These are phyloP conservation scores for Straminergon stramineum DNA, from an alignment of 225 moss, liverwort and hornwort genomes.

Conservation along the genomic window DNA sequence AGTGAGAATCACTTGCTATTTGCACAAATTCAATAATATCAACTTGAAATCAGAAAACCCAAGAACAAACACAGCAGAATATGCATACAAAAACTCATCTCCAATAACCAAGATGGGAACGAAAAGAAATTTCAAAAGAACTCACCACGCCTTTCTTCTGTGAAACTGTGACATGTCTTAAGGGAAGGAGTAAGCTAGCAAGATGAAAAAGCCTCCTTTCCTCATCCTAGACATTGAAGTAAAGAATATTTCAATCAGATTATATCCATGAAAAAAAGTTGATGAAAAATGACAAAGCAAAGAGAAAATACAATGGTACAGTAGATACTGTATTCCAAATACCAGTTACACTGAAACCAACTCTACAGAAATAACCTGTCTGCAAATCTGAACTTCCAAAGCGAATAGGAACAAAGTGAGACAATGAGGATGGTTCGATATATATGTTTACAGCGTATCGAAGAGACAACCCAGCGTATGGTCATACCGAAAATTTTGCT, in stretches of 20 bases:
- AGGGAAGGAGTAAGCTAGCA: conserved; percentile 26
- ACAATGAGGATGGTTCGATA: not conserved
- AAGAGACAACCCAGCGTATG: not conserved
- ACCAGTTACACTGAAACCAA: not conserved
- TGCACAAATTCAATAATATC: not conserved
- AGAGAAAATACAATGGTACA: not conserved
- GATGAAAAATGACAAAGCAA: not conserved
- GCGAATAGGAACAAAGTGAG: not conserved
- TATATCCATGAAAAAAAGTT: not conserved
- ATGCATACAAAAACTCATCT: not conserved
- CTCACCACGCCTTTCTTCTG: conserved; percentile 35
- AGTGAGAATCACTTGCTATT: not conserved
- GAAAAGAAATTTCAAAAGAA: not conserved
- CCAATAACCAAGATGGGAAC: not conserved
- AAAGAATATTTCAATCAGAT: not conserved
- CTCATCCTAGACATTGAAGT: conserved; percentile 13
- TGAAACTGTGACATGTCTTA: conserved; percentile 13
- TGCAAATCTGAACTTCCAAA: not conserved
- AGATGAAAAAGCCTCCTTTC: conserved; percentile 24
- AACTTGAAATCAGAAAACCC: not conserved
- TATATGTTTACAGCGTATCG: not conserved
- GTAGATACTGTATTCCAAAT: not conserved
- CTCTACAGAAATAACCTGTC: not conserved
- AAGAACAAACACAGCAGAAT: not conserved
- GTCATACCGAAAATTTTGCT: conserved; percentile 15